Base-by-base conservation (phyloP, 805 yeast genomes). In the Candida incommunis region DNA sequence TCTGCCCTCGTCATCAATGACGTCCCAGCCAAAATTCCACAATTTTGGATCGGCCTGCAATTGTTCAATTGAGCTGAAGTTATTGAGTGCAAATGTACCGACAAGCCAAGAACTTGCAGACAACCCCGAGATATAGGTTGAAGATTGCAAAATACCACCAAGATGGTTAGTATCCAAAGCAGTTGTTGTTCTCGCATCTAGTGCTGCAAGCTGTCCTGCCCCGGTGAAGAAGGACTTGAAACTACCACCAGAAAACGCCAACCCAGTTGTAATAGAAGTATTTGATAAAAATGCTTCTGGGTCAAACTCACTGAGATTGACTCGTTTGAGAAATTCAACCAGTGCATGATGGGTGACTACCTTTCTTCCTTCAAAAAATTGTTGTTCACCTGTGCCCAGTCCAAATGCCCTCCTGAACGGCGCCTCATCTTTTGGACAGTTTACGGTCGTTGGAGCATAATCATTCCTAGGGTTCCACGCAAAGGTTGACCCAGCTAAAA, bases 171-270 rank as follows among this genome's bases (percentile, higher is more conserved):
- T 31, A 7, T 51, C 44, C 3, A 57, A 51, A 2, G 69, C 41
- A 4, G 60, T 57, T 0, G 65, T 57, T 2, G 73, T 68, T 44
- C 80, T 57, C 7, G 45, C 48, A 51, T 77, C 83, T 41, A 69
- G 60, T 0, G 80, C 80, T 3, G 69, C 60, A 3, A 77, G 46
- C 2, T 68, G 66, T 0, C 84, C 84, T 0, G 76, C 80, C 0
- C 75, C 78, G 18, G 68, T 65, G 18, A 78, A 54, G 78, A 78
- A 74, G 5, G 83, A 71, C 43, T 83, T 61, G 56, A 74, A 87
- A 3, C 96, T 96, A 54, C 96, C 96, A 41, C 96, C 96, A 16
- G 85, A 76, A 52, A 79, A 76, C 3, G 86, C 79, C 15, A 65
- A 47, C 3, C 69, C 71, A 23, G 52, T 44, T 1, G 72, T 71